These are phyloP conservation scores for Ophiostoma himal-ulmi DNA, from an alignment of 2,329 filamentous ascomycete genomes.

Conservation along the genomic window DNA sequence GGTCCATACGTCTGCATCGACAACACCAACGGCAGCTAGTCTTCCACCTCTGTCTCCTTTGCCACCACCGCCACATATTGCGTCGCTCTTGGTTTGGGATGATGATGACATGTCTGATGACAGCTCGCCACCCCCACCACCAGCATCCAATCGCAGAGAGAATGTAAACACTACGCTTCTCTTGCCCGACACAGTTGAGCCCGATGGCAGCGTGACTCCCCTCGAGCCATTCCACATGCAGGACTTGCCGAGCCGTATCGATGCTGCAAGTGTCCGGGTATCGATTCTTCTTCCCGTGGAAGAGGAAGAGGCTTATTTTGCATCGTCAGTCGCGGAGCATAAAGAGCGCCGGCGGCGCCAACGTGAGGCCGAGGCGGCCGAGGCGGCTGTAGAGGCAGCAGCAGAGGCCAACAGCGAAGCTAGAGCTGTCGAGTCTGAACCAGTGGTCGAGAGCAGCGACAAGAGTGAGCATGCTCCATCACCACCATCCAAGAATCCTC, in stretches of 20 bases:
- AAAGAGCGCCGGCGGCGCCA: constrained; percentile 21
- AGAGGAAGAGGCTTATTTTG: constrained; percentile 29
- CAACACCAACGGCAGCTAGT: constrained; percentile 11
- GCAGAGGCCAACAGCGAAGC: not conserved
- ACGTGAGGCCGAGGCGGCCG: not conserved
- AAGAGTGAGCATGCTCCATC: constrained; percentile 29
- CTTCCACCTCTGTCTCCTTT: constrained; percentile 15
- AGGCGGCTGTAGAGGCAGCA: not conserved
- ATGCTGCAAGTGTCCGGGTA: constrained; percentile 35
- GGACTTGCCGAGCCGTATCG: constrained; percentile 40
- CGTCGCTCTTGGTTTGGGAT: constrained; percentile 23
- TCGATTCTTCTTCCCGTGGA: constrained; percentile 30
- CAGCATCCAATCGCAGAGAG: not conserved
- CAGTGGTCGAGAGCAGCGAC: not conserved
- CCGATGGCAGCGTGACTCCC: constrained; percentile 38
- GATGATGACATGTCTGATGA: constrained; percentile 2
- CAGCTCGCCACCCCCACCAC: not conserved
- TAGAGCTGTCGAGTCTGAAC: not conserved
- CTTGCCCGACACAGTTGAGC: not conserved
- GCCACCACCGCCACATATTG: constrained; percentile 21
- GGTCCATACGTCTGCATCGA: not conserved
- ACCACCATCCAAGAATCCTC: constrained; percentile 33
- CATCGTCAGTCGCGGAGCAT: constrained; percentile 16
- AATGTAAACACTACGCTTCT: constrained; percentile 5
- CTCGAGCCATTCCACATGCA: constrained; percentile 48